phyloP scores from a whole-genome alignment of 345 rosid genomes.

The Camelina laxa region DNA sequence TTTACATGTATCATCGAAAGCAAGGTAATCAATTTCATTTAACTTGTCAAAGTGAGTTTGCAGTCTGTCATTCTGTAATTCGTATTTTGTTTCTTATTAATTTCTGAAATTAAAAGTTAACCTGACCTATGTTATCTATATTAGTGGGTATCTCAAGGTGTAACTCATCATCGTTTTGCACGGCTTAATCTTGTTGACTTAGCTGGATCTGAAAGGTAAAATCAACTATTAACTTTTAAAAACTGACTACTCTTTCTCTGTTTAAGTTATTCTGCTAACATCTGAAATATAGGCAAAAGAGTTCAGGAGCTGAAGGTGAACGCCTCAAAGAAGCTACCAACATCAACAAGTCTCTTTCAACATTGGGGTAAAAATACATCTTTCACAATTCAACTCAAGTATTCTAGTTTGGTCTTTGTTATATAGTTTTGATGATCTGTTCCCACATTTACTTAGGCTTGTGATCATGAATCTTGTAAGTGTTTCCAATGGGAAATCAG shows the following conservation, averaged over 20 bases:
- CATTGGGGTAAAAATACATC: constrained; percentile 72
- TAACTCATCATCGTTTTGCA: constrained; percentile 95
- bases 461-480: constrained; percentile 98
- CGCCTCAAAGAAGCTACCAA: constrained; percentile 99
- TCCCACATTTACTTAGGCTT: constrained; percentile 55
- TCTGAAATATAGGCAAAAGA: constrained; percentile 71
- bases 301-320: constrained; percentile 99
- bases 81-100: background rate
- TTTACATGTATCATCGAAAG: constrained; percentile 96
- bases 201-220: constrained; percentile 98
- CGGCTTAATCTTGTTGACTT: constrained; percentile 96
- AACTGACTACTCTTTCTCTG: background rate
- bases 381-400: constrained; percentile 15
- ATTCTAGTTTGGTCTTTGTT: constrained; percentile 17
- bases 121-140: constrained; percentile 26
- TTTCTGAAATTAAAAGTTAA: constrained; percentile 1
- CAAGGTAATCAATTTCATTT: constrained; percentile 54
- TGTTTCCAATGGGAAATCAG: constrained; percentile 93
- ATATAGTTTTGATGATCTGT: constrained; percentile 18
- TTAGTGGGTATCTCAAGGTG: constrained; percentile 98
- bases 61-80: background rate
- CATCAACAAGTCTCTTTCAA: constrained; percentile 96
- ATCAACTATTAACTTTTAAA: background rate
- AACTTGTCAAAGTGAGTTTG: constrained; percentile 22
- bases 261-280: constrained; percentile 30